Conservation (phyloP, 2,329 filamentous ascomycete genomes). For the Amylocarpus encephaloides region DNA sequence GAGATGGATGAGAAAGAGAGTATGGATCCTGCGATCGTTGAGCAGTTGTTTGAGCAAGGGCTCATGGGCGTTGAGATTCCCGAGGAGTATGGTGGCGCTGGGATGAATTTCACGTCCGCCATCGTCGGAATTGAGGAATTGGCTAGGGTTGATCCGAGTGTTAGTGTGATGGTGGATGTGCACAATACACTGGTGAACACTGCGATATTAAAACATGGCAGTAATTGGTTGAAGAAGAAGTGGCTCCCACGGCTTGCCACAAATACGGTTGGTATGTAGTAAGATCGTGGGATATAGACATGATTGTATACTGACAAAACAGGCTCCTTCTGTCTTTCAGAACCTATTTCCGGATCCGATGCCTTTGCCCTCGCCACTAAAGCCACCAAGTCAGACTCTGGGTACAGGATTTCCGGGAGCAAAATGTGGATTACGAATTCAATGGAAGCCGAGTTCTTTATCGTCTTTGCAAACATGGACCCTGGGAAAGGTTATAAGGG, state of each 20-base stretch:
- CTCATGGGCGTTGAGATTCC: slow-evolving; percentile 97
- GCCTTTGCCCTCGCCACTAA: slow-evolving; percentile 93
- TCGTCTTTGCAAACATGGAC: slow-evolving; percentile 95
- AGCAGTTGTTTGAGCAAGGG: slow-evolving; percentile 94
- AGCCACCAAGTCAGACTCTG: slow-evolving; percentile 73
- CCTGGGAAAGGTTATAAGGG: slow-evolving; percentile 91
- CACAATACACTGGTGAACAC: slow-evolving; percentile 99
- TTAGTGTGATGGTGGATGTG: slow-evolving; percentile 91
- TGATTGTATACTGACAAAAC: slow-evolving; percentile 8
- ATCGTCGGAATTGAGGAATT: slow-evolving; percentile 97
- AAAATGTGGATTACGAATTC: slow-evolving; percentile 99
- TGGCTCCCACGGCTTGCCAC: slow-evolving; percentile 89
- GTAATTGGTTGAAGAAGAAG: slow-evolving; percentile 68
- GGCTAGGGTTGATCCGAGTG: slow-evolving; percentile 86
- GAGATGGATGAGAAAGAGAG: slow-evolving; percentile 96
- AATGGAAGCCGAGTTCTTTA: slow-evolving; percentile 88
- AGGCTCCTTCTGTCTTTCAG: slow-evolving; percentile 84
- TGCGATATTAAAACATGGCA: slow-evolving; percentile 79
- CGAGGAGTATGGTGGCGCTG: slow-evolving; percentile 91
- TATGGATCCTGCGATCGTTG: slow-evolving; percentile 84
- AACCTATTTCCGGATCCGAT: slow-evolving; percentile 88
- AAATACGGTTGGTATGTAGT: slow-evolving; percentile 59
- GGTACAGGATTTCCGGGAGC: slow-evolving; percentile 80
- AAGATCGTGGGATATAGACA: neutral
- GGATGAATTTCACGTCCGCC: slow-evolving; percentile 97